Percentiles rank a stretch among this genome's conserved stretches.
Conservation (phyloP, 2,329 filamentous ascomycete species). For the Bipolaris oryzae region DNA sequence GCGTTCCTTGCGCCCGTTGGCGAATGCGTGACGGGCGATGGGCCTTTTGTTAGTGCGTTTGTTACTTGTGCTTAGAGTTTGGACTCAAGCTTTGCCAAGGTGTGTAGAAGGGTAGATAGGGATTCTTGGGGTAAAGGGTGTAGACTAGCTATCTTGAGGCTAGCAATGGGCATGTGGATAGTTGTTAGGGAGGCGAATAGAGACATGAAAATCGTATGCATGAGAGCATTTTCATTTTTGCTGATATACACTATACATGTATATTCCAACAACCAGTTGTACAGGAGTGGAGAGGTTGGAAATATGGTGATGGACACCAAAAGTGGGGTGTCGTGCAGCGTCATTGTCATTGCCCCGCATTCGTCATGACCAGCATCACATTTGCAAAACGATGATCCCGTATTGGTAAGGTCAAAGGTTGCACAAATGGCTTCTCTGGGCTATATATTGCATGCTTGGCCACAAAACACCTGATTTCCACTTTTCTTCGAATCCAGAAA, state of each 20-base stretch:
- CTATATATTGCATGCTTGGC: not conserved
- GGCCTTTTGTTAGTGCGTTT: constrained; percentile 14
- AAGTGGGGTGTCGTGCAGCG: constrained; percentile 12
- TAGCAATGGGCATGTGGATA: not conserved
- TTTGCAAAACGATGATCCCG: constrained; percentile 15
- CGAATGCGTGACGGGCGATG: constrained; percentile 13
- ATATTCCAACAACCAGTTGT: not conserved
- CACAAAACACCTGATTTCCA: not conserved
- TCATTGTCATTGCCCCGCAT: constrained; percentile 21
- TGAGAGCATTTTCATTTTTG: too few species aligned
- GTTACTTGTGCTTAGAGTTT: constrained; percentile 10
- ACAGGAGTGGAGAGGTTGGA: not conserved
- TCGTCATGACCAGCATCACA: constrained; percentile 19
- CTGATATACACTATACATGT: not conserved
- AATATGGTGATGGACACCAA: not conserved
- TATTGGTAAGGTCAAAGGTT: not conserved
- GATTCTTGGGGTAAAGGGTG: not conserved
- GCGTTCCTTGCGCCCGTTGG: constrained; percentile 7
- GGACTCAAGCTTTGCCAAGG: not conserved
- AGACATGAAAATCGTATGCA: not conserved
- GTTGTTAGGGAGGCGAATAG: not conserved
- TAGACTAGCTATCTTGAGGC: not conserved
- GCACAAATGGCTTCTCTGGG: not conserved
- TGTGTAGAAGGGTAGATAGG: not conserved
- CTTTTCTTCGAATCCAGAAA: not conserved